These are phyloP conservation scores for Trichoderma harzianum DNA, from an alignment of 2,329 filamentous ascomycete species.

Conservation along the genomic window DNA sequence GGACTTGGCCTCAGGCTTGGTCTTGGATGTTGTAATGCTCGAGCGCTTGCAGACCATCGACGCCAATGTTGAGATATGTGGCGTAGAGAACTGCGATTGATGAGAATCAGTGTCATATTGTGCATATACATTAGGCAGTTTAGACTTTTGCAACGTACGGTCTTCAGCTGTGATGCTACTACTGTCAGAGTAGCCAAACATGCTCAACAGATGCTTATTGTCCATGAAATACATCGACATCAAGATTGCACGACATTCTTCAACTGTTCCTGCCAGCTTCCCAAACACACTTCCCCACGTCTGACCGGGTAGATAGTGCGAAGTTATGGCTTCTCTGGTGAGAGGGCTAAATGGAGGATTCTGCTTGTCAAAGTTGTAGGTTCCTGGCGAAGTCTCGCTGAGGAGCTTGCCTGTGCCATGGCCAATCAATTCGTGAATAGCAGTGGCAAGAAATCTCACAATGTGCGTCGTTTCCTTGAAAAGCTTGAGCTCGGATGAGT, in stretches of 20 bases:
- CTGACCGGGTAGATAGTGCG: background rate
- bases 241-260: background rate
- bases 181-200: background rate
- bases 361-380: conserved; percentile 59
- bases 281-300: background rate
- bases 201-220: background rate
- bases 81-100: background rate
- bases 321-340: background rate
- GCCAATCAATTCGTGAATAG: conserved; percentile 32
- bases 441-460: background rate
- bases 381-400: conserved; percentile 48
- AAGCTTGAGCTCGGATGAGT: background rate
- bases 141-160: background rate
- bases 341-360: background rate
- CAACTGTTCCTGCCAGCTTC: background rate
- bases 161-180: background rate
- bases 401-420: conserved; percentile 63
- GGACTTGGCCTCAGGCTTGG: background rate
- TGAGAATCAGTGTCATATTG: background rate
- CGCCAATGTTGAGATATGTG: background rate
- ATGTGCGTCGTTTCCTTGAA: background rate
- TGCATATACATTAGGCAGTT: background rate
- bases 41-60: background rate
- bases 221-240: background rate
- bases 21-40: background rate